phyloP scores from a whole-genome alignment of 192 early-diverging fungal genomes.

The Linderina pennispora region DNA sequence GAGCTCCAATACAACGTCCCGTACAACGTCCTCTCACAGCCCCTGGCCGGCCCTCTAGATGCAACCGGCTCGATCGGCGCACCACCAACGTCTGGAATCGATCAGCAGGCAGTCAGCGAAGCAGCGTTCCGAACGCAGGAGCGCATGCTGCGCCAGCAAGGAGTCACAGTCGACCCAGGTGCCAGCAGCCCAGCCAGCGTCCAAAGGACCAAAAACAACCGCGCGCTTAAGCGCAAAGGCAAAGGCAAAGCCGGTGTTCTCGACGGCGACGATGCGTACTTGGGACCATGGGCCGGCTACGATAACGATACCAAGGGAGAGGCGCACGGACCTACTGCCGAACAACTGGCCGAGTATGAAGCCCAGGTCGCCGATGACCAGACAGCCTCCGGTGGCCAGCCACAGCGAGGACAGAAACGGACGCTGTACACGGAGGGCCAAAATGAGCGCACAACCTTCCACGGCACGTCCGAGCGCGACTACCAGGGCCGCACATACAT shows the following conservation, averaged over 20 bases:
- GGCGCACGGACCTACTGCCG: conserved; percentile 50
- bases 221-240: conserved; percentile 51
- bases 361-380: conserved; percentile 9
- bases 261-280: conserved; percentile 70
- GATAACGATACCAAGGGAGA: conserved; percentile 71
- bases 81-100: too few relatives aligned
- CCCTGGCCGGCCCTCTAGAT: conserved; percentile 18
- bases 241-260: conserved; percentile 71
- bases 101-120: conserved; percentile 34
- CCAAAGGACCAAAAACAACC: conserved; percentile 42
- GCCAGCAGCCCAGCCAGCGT: conserved; percentile 49
- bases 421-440: conserved; percentile 41
- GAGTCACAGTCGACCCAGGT: conserved; percentile 76
- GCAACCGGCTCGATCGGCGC: conserved; percentile 22
- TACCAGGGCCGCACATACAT: conserved; percentile 96
- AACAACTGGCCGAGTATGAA: conserved; percentile 41
- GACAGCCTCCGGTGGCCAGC: neutral
- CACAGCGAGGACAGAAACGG: conserved; percentile 7
- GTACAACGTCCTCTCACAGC: conserved; percentile 22
- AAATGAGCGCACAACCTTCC: conserved; percentile 77
- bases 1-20: conserved; percentile 20
- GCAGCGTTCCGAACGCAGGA: conserved; percentile 70
- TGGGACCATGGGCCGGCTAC: conserved; percentile 94
- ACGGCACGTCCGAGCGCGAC: conserved; percentile 80
- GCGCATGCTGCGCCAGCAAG: conserved; percentile 74